These are phyloP conservation scores for Penicillium sp. DNA, from an alignment of 2,329 filamentous ascomycete genomes.

Conservation along the genomic window DNA sequence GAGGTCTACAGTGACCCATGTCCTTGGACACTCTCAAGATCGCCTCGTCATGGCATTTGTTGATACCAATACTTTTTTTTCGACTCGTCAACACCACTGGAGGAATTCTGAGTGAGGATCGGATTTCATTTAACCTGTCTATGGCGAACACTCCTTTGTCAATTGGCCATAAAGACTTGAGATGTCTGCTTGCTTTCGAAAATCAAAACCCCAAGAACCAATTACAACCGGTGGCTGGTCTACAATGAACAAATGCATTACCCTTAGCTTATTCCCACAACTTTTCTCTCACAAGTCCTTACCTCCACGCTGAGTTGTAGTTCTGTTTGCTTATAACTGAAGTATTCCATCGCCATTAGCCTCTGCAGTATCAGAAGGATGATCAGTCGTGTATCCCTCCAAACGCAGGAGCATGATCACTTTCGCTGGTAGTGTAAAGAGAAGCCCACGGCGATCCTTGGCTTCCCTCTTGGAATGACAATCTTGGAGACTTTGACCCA, in stretches of 20 bases:
- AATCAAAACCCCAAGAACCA: neutral
- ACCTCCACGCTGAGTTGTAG: too few relatives aligned
- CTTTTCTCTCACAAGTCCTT: too few relatives aligned
- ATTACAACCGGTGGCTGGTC: neutral
- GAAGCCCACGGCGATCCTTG: too few relatives aligned
- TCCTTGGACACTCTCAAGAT: neutral
- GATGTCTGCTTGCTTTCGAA: neutral
- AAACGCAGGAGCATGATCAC: too few relatives aligned
- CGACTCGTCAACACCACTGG: neutral
- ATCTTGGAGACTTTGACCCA: too few relatives aligned
- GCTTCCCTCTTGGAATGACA: too few relatives aligned
- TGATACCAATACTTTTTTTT: neutral
- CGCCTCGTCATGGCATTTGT: neutral
- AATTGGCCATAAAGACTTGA: slow-evolving; percentile 1
- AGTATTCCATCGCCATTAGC: too few relatives aligned
- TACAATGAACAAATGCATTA: neutral
- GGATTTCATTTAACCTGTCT: neutral
- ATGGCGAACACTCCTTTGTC: slow-evolving; percentile 9
- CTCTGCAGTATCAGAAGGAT: too few relatives aligned
- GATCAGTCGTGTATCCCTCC: too few relatives aligned
- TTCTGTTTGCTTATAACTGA: too few relatives aligned
- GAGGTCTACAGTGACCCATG: neutral
- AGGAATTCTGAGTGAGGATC: neutral
- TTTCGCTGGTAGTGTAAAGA: too few relatives aligned
- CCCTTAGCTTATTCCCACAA: neutral